phyloP scores from a whole-genome alignment of 306 rosid genomes.

The Lathyrus oleraceus region DNA sequence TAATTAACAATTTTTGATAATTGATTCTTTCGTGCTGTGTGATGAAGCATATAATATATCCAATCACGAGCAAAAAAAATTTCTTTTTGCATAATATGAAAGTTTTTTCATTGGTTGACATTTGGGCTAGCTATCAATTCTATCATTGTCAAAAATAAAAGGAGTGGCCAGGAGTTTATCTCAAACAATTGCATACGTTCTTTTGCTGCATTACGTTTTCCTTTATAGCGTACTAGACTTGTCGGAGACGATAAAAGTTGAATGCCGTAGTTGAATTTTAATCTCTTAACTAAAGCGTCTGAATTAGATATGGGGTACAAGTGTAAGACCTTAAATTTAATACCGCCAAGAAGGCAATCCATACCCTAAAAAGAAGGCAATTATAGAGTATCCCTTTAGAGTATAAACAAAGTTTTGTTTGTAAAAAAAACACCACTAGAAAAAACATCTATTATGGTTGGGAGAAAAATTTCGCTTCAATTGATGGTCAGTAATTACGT shows the following conservation, averaged over 20 bases:
- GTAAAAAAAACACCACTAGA: too few species aligned
- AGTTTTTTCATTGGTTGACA: neutral
- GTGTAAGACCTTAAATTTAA: too few species aligned
- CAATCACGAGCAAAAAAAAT: conserved; percentile 4
- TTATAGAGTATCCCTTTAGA: too few species aligned
- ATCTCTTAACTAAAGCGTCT: too few species aligned
- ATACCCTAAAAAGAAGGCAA: too few species aligned
- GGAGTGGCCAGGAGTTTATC: neutral
- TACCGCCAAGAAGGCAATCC: too few species aligned
- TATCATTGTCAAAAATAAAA: neutral
- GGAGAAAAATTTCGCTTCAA: too few species aligned
- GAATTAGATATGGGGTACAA: too few species aligned
- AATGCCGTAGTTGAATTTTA: neutral
- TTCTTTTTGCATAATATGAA: neutral
- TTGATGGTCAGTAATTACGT: too few species aligned
- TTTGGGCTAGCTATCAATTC: neutral
- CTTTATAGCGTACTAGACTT: neutral
- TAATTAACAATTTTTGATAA: neutral
- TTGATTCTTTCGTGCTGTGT: conserved; percentile 33
- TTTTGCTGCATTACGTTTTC: neutral
- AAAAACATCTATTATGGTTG: too few species aligned
- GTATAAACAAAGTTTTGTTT: too few species aligned
- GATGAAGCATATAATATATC: neutral
- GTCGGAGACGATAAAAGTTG: neutral
- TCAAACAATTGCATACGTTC: conserved; percentile 9